Conservation (phyloP, 1,284 basidiomycete genomes). For the Abortiporus biennis region DNA sequence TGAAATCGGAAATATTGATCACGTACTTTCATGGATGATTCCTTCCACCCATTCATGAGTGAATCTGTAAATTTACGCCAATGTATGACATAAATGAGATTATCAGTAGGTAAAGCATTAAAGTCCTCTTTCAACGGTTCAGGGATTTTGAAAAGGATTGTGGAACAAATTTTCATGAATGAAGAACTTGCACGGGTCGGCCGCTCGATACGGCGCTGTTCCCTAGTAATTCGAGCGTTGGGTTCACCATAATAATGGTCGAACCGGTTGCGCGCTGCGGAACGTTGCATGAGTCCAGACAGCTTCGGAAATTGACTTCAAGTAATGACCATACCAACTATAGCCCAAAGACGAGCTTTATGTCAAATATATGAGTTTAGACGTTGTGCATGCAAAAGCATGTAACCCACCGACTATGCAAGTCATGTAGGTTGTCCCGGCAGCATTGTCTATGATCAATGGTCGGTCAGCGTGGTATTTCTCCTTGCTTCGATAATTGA, state of each 20-base stretch:
- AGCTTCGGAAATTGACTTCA: neutral
- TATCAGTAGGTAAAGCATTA: slow-evolving; percentile 17
- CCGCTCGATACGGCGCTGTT: slow-evolving; percentile 14
- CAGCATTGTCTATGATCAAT: slow-evolving; percentile 8
- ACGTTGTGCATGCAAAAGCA: too few species aligned
- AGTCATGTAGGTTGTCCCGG: slow-evolving; percentile 12
- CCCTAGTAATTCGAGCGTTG: slow-evolving; percentile 19
- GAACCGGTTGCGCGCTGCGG: slow-evolving; percentile 17
- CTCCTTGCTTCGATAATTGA: too few species aligned
- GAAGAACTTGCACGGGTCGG: neutral
- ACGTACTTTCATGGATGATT: slow-evolving; percentile 13
- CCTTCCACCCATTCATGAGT: slow-evolving; percentile 14
- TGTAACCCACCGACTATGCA: slow-evolving; percentile 15
- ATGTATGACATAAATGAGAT: slow-evolving; percentile 17
- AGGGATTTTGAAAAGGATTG: slow-evolving; percentile 17
- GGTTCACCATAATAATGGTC: slow-evolving; percentile 22
- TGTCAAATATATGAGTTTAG: too few species aligned
- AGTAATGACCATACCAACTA: slow-evolving; percentile 11
- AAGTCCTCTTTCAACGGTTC: slow-evolving; percentile 11
- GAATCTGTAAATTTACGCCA: slow-evolving; percentile 19
- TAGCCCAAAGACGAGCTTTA: slow-evolving; percentile 17
- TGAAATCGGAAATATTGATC: neutral
- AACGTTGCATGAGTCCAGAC: neutral
- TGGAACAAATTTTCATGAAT: slow-evolving; percentile 9
- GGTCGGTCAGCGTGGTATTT: too few species aligned